phyloP scores from a whole-genome alignment of 306 rosid genomes.

The Herpetospermum pedunculosum region DNA sequence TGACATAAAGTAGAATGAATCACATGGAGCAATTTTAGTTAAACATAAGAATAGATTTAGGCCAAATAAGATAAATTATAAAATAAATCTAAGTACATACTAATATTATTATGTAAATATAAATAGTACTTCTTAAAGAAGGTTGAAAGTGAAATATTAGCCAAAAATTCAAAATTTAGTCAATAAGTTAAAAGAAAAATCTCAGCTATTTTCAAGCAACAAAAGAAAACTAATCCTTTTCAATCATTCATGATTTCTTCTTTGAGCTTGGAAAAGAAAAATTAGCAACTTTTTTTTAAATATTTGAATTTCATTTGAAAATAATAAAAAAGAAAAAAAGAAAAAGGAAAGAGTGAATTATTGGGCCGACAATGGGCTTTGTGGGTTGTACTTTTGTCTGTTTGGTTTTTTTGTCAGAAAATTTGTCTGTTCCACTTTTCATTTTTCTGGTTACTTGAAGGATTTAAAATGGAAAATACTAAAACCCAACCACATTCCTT shows the following conservation, averaged over 20 bases:
- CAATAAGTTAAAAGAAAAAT: background rate
- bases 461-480: background rate
- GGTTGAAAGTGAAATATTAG: background rate
- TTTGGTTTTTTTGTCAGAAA: background rate
- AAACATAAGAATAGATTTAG: too few species aligned
- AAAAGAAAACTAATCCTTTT: background rate
- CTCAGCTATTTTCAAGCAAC: background rate
- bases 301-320: background rate
- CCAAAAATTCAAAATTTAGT: background rate
- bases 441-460: background rate
- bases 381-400: background rate
- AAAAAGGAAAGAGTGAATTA: too few species aligned
- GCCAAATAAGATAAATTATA: too few species aligned
- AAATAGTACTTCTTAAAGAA: background rate
- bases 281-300: background rate
- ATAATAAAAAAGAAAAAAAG: too few species aligned
- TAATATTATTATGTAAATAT: background rate
- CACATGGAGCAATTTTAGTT: too few species aligned
- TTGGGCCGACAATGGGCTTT: constrained; percentile 3
- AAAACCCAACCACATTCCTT: background rate
- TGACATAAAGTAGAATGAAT: too few species aligned
- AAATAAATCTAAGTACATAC: background rate
- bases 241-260: background rate
- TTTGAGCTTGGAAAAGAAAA: background rate
- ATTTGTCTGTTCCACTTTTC: background rate